Evolutionary conservation across 2,329 filamentous ascomycete genomes (phyloP).

Genomic region (Phaeosphaeriaceae sp.): DNA sequence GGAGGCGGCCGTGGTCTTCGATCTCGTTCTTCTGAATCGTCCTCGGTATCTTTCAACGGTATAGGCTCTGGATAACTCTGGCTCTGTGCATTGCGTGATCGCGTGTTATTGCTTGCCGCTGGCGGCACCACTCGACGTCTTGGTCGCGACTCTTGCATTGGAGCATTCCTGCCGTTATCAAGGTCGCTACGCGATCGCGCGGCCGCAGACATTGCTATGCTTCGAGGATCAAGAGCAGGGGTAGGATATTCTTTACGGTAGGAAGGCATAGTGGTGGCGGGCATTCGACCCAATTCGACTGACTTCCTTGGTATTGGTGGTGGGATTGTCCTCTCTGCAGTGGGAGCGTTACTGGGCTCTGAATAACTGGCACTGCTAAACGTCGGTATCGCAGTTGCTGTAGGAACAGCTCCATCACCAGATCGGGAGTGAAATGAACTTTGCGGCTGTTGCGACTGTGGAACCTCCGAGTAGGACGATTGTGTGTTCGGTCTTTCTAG

Average conservation of each 20-base stretch:
- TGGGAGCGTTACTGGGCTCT: slow-evolving; percentile 16
- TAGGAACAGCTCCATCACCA: slow-evolving; percentile 23
- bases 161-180: slow-evolving; percentile 22
- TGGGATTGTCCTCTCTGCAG: slow-evolving; percentile 16
- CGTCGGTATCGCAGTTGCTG: slow-evolving; percentile 24
- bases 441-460: slow-evolving; percentile 21
- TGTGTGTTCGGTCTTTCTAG: slow-evolving; percentile 25
- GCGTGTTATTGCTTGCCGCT: slow-evolving; percentile 19
- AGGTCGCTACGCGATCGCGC: slow-evolving; percentile 38
- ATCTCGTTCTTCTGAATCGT: slow-evolving; percentile 17
- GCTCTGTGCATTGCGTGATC: slow-evolving; percentile 24
- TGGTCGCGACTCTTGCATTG: slow-evolving; percentile 16
- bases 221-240: slow-evolving; percentile 24
- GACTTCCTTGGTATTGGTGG: slow-evolving; percentile 30
- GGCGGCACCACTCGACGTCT: slow-evolving; percentile 17
- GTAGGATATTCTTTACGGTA: slow-evolving; percentile 61
- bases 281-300: slow-evolving; percentile 15
- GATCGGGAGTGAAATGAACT: slow-evolving; percentile 33
- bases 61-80: slow-evolving; percentile 27
- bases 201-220: slow-evolving; percentile 40
- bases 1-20: slow-evolving; percentile 26
- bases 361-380: slow-evolving; percentile 14
- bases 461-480: slow-evolving; percentile 15
- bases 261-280: slow-evolving; percentile 37
- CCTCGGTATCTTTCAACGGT: slow-evolving; percentile 23